Evolutionary conservation across 768 basidiomycete genomes (phyloP).

Genomic region (Lentinula lateritia): DNA sequence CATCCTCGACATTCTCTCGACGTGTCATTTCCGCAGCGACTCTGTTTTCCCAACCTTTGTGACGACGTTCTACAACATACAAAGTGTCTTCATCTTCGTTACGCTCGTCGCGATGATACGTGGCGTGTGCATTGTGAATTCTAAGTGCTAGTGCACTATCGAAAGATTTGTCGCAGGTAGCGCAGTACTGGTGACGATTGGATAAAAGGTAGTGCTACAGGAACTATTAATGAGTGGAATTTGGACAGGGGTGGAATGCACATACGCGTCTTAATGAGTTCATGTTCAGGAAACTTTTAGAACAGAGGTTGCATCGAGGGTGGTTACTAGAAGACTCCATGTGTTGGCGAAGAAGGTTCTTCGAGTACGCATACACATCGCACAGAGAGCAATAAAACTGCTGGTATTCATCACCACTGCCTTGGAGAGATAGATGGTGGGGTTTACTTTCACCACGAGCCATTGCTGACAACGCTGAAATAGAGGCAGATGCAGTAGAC

Average conservation of each 20-base stretch:
- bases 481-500: neutral
- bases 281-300: conserved; percentile 24
- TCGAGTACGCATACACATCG: conserved; percentile 24
- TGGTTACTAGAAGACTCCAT: conserved; percentile 16
- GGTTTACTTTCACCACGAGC: neutral
- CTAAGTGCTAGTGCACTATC: conserved; percentile 20
- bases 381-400: conserved; percentile 27
- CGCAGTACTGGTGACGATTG: conserved; percentile 23
- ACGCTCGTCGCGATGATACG: conserved; percentile 19
- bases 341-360: conserved; percentile 21
- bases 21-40: conserved; percentile 17
- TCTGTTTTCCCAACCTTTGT: conserved; percentile 25
- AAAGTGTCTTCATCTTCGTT: neutral
- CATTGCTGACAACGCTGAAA: neutral
- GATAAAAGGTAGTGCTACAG: conserved; percentile 24
- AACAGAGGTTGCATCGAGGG: conserved; percentile 23
- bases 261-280: conserved; percentile 24
- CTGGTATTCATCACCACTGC: neutral
- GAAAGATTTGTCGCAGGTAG: conserved; percentile 23
- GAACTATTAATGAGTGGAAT: neutral
- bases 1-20: conserved; percentile 17
- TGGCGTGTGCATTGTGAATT: conserved; percentile 23
- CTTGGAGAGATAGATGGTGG: neutral
- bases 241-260: neutral
- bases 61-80: conserved; percentile 15